Base-by-base conservation (phyloP, 192 early-diverging fungal genomes). In the Radiomyces spectabilis region DNA sequence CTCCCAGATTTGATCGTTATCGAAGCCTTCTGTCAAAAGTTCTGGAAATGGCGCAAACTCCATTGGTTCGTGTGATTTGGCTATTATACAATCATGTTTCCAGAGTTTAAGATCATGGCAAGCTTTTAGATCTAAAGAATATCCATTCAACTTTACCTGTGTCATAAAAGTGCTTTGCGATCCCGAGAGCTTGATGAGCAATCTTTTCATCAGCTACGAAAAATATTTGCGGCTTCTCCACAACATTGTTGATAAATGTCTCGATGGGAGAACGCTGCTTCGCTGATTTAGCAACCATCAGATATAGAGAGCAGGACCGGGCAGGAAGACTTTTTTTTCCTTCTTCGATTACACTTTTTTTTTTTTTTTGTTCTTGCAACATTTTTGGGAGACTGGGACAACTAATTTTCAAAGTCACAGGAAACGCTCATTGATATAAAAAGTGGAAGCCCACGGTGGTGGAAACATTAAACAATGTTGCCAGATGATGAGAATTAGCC, bases 1-100 rank as follows among this genome's bases (percentile, higher is more conserved):
- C 68, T 93, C 89, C 95, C 95, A 98, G 41, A 98, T 83, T 77
- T 95, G 93, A 51, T 87, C 81, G 41, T 81, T 65, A 52, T 90
- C 84, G 52, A 90, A 88, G 0, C 82, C 86, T 38, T 91, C 83
- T 7, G 77, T 65, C 19, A 79, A 71, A 4, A 92, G 63, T 43
- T 81, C 81, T 35, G 69, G 55, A 31, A 92, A 73, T 15, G 83
- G 66, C 1, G 72, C 72, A 48, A 85, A 63, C 39, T 70, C 44
- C 41, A 53, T 50, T 37, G 71, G 46, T 54, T 85, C 74, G 37
- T 67, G 45, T 47, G 66, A 46, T 63, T 82, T 83, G 38, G 58
- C 76, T 68, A 43, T 8, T n/a, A 37, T n/a, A n/a, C n/a, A n/a
- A n/a, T n/a, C n/a, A 37, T 37, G 35, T 10, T 10, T 8, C n/a